Conservation (phyloP, 176 grass and related monocot species). For the Secale cereale region DNA sequence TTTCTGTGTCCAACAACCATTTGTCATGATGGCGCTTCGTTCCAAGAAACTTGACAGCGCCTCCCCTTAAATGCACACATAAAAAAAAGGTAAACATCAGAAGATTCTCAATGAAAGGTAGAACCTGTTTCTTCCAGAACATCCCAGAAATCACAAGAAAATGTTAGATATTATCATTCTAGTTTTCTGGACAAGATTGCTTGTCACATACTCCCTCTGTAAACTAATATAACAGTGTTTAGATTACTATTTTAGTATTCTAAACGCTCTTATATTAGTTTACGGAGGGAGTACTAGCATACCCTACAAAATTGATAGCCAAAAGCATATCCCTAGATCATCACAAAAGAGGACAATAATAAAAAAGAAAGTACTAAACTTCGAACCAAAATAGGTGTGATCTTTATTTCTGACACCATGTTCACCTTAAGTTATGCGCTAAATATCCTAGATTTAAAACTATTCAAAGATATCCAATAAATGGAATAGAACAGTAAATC, state of each 20-base stretch:
- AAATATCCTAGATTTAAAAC: background rate
- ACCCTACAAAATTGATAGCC: background rate
- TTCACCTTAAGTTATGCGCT: background rate
- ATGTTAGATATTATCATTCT: background rate
- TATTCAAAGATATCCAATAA: background rate
- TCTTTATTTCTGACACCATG: background rate
- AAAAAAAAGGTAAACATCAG: conserved; percentile 4
- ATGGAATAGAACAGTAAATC: background rate
- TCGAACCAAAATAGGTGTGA: background rate
- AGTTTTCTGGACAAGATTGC: background rate
- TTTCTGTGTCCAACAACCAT: conserved; percentile 91
- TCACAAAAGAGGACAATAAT: background rate
- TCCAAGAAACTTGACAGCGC: conserved; percentile 85
- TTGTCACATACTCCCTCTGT: background rate
- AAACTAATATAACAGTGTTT: too few relatives aligned
- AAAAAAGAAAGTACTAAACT: background rate
- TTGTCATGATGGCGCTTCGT: conserved; percentile 93
- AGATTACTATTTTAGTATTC: too few relatives aligned
- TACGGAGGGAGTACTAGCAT: too few relatives aligned
- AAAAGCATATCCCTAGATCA: background rate
- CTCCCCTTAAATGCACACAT: conserved; percentile 57
- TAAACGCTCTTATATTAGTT: too few relatives aligned
- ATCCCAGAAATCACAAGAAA: background rate
- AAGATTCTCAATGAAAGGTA: background rate
- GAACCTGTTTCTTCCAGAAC: background rate